A percentile compares a stretch with the other conserved stretches of the same genome.
These are phyloP conservation scores for Phialophora macrospora DNA, from an alignment of 2,329 filamentous ascomycete species.

Conservation along the genomic window DNA sequence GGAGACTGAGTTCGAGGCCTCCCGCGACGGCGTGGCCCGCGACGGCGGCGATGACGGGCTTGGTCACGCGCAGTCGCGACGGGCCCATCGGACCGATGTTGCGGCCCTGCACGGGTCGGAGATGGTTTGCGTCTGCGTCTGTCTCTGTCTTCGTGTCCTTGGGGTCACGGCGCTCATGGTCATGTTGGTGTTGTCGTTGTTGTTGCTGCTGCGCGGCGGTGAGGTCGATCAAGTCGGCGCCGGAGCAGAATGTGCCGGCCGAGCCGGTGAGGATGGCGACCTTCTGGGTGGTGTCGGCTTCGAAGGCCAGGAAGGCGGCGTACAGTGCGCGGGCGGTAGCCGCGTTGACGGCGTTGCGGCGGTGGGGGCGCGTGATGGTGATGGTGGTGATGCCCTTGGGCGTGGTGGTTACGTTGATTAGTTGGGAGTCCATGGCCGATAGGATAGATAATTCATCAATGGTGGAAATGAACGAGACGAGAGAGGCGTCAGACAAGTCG, in stretches of 20 bases:
- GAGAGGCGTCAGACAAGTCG: not conserved
- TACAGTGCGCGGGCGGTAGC: conserved; percentile 56
- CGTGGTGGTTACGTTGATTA: conserved; percentile 18
- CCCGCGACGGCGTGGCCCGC: conserved; percentile 61
- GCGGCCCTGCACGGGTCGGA: conserved; percentile 45
- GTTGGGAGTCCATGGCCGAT: not conserved
- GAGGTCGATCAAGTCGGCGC: conserved; percentile 53
- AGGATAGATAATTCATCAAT: not conserved
- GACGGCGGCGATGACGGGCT: conserved; percentile 60
- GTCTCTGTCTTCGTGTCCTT: not conserved
- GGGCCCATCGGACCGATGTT: conserved; percentile 59
- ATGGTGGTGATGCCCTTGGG: conserved; percentile 58
- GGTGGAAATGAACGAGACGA: not conserved
- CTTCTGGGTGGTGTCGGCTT: conserved; percentile 57
- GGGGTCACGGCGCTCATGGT: too few relatives aligned
- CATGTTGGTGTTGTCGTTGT: not conserved
- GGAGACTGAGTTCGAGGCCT: conserved; percentile 58
- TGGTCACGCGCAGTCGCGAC: conserved; percentile 55
- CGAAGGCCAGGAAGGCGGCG: conserved; percentile 56
- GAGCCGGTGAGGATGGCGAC: conserved; percentile 58
- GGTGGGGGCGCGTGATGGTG: conserved; percentile 57
- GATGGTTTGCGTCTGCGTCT: conserved; percentile 22
- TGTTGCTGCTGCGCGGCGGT: not conserved
- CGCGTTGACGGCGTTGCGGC: conserved; percentile 60
- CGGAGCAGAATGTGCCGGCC: conserved; percentile 58